phyloP scores from a whole-genome alignment of 2,329 filamentous ascomycete species.

The Colletotrichum chlorophyti region DNA sequence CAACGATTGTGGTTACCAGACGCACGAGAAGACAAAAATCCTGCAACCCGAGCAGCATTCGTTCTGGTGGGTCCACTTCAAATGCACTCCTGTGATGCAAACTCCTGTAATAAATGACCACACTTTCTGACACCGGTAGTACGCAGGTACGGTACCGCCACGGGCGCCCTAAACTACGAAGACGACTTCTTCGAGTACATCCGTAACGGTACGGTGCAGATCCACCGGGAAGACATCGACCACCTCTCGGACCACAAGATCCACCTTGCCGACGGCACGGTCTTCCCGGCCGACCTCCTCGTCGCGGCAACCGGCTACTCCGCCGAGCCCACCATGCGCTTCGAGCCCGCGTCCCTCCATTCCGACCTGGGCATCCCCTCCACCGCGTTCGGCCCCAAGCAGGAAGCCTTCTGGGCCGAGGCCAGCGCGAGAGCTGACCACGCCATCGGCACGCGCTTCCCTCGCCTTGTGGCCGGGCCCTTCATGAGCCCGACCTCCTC shows the following conservation, averaged over 20 bases:
- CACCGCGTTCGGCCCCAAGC: conserved; percentile 19
- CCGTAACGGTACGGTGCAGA: conserved; percentile 55
- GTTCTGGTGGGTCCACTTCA: conserved; percentile 44
- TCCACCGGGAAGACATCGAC: conserved; percentile 62
- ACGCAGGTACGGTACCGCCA: conserved; percentile 58
- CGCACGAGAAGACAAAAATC: conserved; percentile 42
- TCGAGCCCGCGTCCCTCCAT: conserved; percentile 28
- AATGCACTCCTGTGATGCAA: conserved; percentile 33
- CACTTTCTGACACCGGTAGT: not conserved
- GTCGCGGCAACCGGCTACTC: conserved; percentile 36
- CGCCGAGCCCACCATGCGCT: conserved; percentile 32
- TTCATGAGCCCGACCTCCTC: conserved; percentile 20
- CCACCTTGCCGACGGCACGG: conserved; percentile 53
- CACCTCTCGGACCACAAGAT: conserved; percentile 51
- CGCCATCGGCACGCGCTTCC: conserved; percentile 26
- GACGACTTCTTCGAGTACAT: conserved; percentile 64
- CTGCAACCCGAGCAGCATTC: conserved; percentile 51
- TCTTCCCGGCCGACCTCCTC: conserved; percentile 55
- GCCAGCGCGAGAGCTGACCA: conserved; percentile 28
- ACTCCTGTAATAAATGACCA: too few species aligned
- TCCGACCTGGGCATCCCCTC: conserved; percentile 32
- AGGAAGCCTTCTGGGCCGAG: conserved; percentile 27
- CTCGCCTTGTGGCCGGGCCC: conserved; percentile 25
- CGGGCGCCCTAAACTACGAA: conserved; percentile 68
- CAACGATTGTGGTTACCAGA: conserved; percentile 41